A percentile compares a stretch with the other conserved stretches of the same genome.
phyloP scores from a whole-genome alignment of 225 moss, liverwort and hornwort species.

The Climacium dendroides region DNA sequence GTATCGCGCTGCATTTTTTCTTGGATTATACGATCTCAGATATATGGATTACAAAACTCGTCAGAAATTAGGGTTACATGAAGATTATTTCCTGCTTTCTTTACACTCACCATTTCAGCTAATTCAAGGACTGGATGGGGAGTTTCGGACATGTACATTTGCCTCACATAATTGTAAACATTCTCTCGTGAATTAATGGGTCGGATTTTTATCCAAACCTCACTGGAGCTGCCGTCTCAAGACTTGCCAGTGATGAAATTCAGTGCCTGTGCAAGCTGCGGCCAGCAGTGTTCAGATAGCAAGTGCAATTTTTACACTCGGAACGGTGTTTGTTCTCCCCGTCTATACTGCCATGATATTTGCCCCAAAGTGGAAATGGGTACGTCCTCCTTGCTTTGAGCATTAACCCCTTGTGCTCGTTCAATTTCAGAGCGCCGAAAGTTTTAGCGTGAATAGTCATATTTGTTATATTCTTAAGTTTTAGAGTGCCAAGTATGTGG shows the following conservation, averaged over 20 bases:
- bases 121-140: not conserved
- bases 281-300: conserved; percentile 40
- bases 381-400: conserved; percentile 6
- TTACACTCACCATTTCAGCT: not conserved
- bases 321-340: conserved; percentile 72
- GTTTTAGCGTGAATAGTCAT: not conserved
- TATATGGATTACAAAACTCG: not conserved
- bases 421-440: not conserved
- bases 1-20: not conserved
- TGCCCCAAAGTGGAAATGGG: conserved; percentile 75
- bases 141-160: not conserved
- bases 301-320: conserved; percentile 48
- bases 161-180: not conserved
- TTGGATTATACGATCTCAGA: not conserved
- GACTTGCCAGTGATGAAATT: not conserved
- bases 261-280: conserved; percentile 34
- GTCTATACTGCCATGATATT: conserved; percentile 79
- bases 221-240: not conserved
- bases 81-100: not conserved
- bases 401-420: not conserved
- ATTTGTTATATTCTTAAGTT: not conserved
- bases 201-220: not conserved
- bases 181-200: not conserved
- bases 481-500: no score
- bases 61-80: not conserved